Base-by-base conservation (phyloP, 305 asterid species). In the Stenogyne calaminthoides region DNA sequence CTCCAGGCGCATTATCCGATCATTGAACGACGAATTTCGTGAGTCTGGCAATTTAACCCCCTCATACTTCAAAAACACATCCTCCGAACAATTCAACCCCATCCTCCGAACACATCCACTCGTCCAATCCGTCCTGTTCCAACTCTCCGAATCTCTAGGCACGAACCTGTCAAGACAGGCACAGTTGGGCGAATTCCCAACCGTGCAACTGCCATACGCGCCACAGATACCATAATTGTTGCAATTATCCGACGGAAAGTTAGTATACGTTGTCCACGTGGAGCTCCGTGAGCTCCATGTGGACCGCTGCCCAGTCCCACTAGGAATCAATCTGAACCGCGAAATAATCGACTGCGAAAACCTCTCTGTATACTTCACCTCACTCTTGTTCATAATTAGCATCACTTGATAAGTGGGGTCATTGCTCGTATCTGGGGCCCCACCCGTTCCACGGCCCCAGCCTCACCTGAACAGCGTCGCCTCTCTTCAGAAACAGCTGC, bases 51-150 rank as follows among this genome's bases (percentile, higher is more conserved):
- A 9, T 37, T 84, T 82, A 0, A 84, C 42, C 14, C 70, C 70
- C 0, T 77, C 2, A 40, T 81, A 77, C 22, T 37, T 75, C 64
- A 76, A 51, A 60, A 83, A 83, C 55, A 47, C 81, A 19, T 83
- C 88, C 0, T 42, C 75, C 44, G 1, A 15, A 51, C 85, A 83
- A 14, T 22, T 64, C 71, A 84, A 60, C 0, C 29, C 25, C 1
- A 49, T 79, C 82, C 80, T 79, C n/a, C 81, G 62, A 18, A 77
- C 72, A 9, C 88, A 81, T 7, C 86, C 84, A 1, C 22, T 64
- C 3, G 79, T 64, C 79, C 82, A 83, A 7, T 77, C 79, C 0
- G 77, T 15, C 20, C 49, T 39, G 32, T 14, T 2, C 74, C 80
- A 75, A 2, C 67, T 42, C 12, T n/a, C 16, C 15, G 9, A 34